A percentile compares a stretch with the other conserved stretches of the same genome.
Evolutionary conservation across 192 early-diverging fungal genomes (phyloP).

Genomic region (Rhizoclosmatium globosum): DNA sequence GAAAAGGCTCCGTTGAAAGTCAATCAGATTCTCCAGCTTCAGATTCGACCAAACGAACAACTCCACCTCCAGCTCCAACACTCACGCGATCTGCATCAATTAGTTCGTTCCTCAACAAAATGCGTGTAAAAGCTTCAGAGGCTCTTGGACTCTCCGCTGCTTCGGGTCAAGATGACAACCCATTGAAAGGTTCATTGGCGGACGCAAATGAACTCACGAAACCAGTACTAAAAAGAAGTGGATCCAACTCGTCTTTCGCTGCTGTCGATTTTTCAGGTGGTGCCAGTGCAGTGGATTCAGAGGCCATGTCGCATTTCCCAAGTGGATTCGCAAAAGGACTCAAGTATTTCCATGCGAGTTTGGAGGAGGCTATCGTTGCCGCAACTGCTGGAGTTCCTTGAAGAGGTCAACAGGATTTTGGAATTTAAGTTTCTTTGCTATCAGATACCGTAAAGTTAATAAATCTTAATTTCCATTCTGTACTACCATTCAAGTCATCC

Average conservation of each 20-base stretch:
- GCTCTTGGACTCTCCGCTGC: neutral
- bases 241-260: neutral
- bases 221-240: neutral
- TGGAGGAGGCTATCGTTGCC: neutral
- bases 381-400: neutral
- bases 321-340: neutral
- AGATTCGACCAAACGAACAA: no score
- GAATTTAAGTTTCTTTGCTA: no score
- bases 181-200: neutral
- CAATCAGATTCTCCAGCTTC: no score
- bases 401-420: no score
- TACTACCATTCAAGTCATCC: no score
- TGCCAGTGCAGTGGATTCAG: neutral
- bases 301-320: neutral
- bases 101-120: no score
- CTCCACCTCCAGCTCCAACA: no score
- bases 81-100: no score
- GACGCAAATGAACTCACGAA: neutral
- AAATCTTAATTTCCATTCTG: no score
- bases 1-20: no score
- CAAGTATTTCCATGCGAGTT: conserved; percentile 1
- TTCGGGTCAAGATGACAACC: neutral
- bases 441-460: no score
- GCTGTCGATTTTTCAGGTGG: neutral
- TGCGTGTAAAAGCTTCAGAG: neutral